A percentile compares a stretch with the other conserved stretches of the same genome.
phyloP scores from a whole-genome alignment of 805 yeast genomes.

The Brettanomyces nanus region DNA sequence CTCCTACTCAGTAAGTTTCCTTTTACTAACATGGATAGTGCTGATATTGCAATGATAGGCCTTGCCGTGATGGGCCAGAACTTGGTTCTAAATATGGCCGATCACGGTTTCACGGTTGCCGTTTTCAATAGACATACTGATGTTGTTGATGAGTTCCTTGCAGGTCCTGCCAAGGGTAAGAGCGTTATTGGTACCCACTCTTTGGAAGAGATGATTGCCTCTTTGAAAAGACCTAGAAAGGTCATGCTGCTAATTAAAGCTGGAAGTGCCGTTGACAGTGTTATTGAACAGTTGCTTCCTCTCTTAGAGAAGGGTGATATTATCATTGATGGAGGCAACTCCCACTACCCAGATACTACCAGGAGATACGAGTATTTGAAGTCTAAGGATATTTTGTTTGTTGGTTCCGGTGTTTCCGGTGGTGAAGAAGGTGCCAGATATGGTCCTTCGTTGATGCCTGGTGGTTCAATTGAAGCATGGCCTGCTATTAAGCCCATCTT shows the following conservation, averaged over 20 bases:
- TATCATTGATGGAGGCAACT: conserved; percentile 99
- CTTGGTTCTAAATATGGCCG: conserved; percentile 95
- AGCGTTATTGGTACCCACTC: conserved; percentile 94
- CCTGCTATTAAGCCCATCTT: conserved; percentile 94
- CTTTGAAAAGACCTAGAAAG: conserved; percentile 96
- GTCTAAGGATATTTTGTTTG: conserved; percentile 80
- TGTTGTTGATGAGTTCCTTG: conserved; percentile 91
- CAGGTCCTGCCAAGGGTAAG: conserved; percentile 94
- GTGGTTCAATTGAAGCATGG: conserved; percentile 98
- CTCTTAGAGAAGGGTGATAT: conserved; percentile 93
- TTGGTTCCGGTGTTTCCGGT: conserved; percentile 99
- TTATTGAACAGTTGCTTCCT: conserved; percentile 83
- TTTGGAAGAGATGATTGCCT: conserved; percentile 74
- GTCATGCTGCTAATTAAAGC: conserved; percentile 92
- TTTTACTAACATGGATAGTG: too few relatives aligned
- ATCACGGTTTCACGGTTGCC: conserved; percentile 96
- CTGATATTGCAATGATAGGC: conserved; percentile 98
- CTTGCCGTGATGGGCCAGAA: conserved; percentile 99
- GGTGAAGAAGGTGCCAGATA: conserved; percentile 99
- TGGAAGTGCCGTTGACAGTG: conserved; percentile 88
- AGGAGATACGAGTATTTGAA: conserved; percentile 90
- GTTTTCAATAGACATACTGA: conserved; percentile 97
- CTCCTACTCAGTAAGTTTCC: too few relatives aligned
- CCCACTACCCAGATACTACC: conserved; percentile 97
- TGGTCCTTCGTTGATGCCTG: conserved; percentile 99